Evolutionary conservation across 352 stramenopile genomes (phyloP), one percentile per base, ranked within the genome.

Genomic region (Phytopythium kandeliae): DNA sequence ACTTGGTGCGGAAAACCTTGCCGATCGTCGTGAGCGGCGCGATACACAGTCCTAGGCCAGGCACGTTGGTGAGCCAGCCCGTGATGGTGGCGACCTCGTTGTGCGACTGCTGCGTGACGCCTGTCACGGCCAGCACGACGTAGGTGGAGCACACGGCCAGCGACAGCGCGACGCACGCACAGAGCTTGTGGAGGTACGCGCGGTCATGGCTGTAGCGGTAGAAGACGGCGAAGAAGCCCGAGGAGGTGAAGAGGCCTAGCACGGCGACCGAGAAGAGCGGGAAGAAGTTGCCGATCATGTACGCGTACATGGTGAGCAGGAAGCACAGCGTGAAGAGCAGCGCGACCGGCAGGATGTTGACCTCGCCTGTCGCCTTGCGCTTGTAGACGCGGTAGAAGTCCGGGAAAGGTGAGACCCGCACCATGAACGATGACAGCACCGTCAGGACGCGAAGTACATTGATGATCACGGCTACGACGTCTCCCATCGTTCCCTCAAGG

Each of bases 341-440:
- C 8, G 51, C 66, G 35, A 66, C 57, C 19, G 65, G 62, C 12
- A 74, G 37, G 34, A 69, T 57, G 7, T 62, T 71, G 31, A 66
- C 56, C 13, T 67, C 52, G 15, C 65, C 65, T 7, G 62, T 74
- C 3, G 52, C 59, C 35, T 65, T 58, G 3, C 42, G 62, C 49
- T 64, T 58, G 51, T 69, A 45, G 5, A 68, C 64, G 15, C 62
- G 65, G 24, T 63, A 71, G 48, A 71, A 67, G 12, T 62, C 60
- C 15, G 60, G 60, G 28, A 67, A 46, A 2, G 65, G 63, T 10
- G 55, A 71, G n/a, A 67, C 54, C 25, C 63, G 58, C 26, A 79
- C 59, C 28, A 62, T 40, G 41, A 71, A 49, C 25, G 61, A 55
- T 21, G 57, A 49, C 31, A 55, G 26, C 28, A 55, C 67, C 44